Conservation (phyloP, 192 early-diverging fungal genomes). For the Coemansia umbellata region DNA sequence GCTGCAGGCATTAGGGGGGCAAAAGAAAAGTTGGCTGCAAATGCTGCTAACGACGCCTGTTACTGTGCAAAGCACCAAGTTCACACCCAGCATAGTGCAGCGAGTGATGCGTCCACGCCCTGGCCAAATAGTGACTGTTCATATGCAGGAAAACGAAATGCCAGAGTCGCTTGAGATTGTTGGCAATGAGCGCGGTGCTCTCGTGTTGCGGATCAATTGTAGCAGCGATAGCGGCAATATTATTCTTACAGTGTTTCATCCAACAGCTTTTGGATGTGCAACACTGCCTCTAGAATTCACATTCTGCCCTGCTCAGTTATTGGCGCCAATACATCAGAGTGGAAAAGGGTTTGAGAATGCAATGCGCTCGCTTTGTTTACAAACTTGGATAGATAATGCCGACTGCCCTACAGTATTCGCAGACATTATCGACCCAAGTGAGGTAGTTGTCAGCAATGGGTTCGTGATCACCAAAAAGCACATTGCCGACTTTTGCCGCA, state of each 20-base stretch:
- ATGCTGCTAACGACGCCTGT: conserved; percentile 68
- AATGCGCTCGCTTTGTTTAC: no score
- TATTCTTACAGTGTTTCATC: background rate
- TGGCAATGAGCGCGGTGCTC: conserved; percentile 62
- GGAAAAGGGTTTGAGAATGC: no score
- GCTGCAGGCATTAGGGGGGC: conserved; percentile 66
- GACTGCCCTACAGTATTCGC: background rate
- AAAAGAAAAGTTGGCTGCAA: conserved; percentile 71
- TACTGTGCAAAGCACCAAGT: conserved; percentile 71
- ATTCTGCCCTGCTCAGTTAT: background rate
- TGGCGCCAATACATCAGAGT: no score
- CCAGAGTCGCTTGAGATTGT: no score
- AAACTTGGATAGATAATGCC: conserved; percentile 5
- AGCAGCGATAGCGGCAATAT: background rate
- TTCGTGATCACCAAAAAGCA: conserved; percentile 61
- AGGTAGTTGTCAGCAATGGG: background rate
- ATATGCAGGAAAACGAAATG: no score
- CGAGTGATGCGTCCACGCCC: conserved; percentile 60
- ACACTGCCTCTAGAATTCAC: background rate
- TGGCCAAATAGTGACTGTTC: conserved; percentile 40
- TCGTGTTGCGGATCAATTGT: no score
- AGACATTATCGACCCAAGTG: background rate
- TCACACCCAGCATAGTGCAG: conserved; percentile 56
- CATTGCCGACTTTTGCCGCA: conserved; percentile 78
- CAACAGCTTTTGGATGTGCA: background rate